phyloP scores from a whole-genome alignment of 2,329 filamentous ascomycete species.

The Colletotrichum sp. region DNA sequence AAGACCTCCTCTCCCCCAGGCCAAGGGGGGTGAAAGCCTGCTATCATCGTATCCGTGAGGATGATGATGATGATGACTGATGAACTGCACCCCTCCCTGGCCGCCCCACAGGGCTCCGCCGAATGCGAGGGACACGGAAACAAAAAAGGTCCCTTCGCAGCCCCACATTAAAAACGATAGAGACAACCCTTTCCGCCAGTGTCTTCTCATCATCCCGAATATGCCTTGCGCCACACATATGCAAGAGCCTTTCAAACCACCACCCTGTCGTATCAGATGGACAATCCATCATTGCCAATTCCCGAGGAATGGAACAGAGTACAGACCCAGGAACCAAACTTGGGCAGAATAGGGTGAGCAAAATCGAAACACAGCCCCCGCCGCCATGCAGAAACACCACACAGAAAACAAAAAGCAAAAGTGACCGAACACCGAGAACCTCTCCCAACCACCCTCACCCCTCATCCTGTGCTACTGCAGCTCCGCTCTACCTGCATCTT shows the following conservation, averaged over 20 bases:
- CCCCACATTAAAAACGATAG: neutral
- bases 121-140: neutral
- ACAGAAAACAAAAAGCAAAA: neutral
- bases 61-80: neutral
- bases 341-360: neutral
- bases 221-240: conserved; percentile 19
- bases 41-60: neutral
- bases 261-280: conserved; percentile 1
- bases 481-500: neutral
- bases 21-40: neutral
- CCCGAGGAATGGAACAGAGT: neutral
- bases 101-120: neutral
- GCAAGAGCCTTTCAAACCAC: neutral
- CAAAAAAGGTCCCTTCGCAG: neutral
- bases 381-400: conserved; percentile 7
- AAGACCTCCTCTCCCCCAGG: neutral
- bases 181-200: neutral
- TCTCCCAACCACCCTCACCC: neutral
- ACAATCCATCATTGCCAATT: neutral
- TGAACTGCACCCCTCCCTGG: neutral
- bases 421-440: neutral
- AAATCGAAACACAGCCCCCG: neutral
- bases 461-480: neutral
- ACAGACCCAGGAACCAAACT: neutral
- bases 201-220: neutral